These are phyloP conservation scores for Aspergillus aculeatus DNA, from an alignment of 2,329 filamentous ascomycete species.

Conservation along the genomic window DNA sequence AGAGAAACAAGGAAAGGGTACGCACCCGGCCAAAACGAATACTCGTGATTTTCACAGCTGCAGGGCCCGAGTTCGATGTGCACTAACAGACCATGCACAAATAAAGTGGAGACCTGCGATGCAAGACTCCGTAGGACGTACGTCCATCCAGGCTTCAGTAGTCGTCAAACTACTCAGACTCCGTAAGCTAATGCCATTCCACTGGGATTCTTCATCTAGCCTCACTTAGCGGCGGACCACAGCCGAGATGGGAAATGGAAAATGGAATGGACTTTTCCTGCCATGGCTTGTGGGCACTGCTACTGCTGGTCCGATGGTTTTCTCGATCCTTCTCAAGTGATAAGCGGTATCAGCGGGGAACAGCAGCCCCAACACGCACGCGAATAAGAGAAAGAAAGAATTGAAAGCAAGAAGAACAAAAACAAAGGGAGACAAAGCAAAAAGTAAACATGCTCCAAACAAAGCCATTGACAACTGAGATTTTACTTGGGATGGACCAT, in stretches of 20 bases:
- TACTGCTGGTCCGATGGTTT: neutral
- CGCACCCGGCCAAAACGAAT: neutral
- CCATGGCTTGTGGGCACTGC: neutral
- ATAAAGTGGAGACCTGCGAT: neutral
- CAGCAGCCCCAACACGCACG: neutral
- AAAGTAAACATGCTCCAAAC: neutral
- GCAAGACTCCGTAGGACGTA: neutral
- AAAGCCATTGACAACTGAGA: neutral
- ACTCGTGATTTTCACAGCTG: neutral
- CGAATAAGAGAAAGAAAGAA: neutral
- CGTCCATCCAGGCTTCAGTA: neutral
- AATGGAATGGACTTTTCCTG: neutral
- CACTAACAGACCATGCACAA: neutral
- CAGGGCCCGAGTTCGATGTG: neutral
- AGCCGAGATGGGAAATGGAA: neutral
- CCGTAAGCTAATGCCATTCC: too few relatives aligned
- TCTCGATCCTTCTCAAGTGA: neutral
- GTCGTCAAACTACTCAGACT: too few relatives aligned
- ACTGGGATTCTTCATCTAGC: neutral
- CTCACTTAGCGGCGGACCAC: neutral
- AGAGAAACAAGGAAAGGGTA: neutral
- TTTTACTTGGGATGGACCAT: too few relatives aligned
- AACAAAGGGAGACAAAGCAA: neutral
- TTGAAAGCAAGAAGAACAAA: neutral
- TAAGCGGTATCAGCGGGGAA: neutral